Conservation (phyloP, 192 early-diverging fungal genomes). For the Paraglomus brasilianum region DNA sequence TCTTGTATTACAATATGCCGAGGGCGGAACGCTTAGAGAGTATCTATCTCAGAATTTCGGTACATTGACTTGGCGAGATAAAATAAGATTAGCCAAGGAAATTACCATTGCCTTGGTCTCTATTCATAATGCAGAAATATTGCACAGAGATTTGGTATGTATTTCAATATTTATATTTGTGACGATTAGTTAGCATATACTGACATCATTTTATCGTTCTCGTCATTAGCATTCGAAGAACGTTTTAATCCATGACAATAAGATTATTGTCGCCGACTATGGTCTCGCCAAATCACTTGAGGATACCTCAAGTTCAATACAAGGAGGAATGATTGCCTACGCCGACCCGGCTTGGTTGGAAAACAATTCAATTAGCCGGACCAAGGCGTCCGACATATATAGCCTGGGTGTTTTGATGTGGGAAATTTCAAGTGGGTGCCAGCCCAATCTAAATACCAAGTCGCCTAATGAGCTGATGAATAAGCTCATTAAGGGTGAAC, state of each 20-base stretch:
- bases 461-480: neutral
- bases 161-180: neutral
- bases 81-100: constrained; percentile 37
- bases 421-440: constrained; percentile 19
- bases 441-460: constrained; percentile 3
- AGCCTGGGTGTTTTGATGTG: constrained; percentile 28
- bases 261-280: constrained; percentile 4
- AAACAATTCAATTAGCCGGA: neutral
- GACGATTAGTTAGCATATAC: neutral
- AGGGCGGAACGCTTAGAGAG: constrained; percentile 39
- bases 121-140: constrained; percentile 37
- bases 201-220: neutral
- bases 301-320: neutral
- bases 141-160: constrained; percentile 38
- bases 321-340: constrained; percentile 2
- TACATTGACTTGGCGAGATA: constrained; percentile 38
- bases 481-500: constrained; percentile 32
- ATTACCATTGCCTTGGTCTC: constrained; percentile 32
- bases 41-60: constrained; percentile 39
- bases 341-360: constrained; percentile 10
- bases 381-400: constrained; percentile 22
- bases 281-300: neutral
- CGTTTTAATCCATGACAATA: constrained; percentile 10
- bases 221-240: constrained; percentile 16
- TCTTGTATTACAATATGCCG: constrained; percentile 41